phyloP scores from a whole-genome alignment of 768 basidiomycete genomes.

The Mycena chlorophos region DNA sequence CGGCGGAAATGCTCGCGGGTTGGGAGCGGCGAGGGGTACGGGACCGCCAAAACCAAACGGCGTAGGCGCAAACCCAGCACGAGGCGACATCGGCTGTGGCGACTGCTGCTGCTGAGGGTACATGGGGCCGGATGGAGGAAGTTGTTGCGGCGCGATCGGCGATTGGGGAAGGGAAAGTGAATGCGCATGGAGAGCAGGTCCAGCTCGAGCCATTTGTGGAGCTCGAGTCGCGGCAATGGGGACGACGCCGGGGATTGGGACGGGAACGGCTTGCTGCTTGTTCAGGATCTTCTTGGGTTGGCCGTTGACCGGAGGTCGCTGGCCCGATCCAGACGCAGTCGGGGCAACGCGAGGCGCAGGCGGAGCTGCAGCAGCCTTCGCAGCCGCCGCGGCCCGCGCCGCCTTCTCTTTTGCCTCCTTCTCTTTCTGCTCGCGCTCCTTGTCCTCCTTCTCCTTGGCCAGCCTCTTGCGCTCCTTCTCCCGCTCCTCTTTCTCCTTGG shows the following conservation, averaged over 20 bases:
- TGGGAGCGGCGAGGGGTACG: slow-evolving; percentile 29
- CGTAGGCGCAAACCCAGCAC: slow-evolving; percentile 51
- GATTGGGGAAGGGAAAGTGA: slow-evolving; percentile 29
- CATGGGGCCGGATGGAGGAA: slow-evolving; percentile 55
- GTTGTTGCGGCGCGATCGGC: slow-evolving; percentile 44
- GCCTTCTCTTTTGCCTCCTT: slow-evolving; percentile 38
- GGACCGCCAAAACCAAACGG: slow-evolving; percentile 48
- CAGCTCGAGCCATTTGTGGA: slow-evolving; percentile 37
- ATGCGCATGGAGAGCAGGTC: slow-evolving; percentile 27
- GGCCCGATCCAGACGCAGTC: slow-evolving; percentile 46
- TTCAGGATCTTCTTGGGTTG: slow-evolving; percentile 63
- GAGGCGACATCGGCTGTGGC: slow-evolving; percentile 50
- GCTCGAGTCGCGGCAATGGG: slow-evolving; percentile 28
- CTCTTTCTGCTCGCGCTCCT: slow-evolving; percentile 35
- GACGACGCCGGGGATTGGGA: slow-evolving; percentile 30
- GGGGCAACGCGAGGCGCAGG: slow-evolving; percentile 27
- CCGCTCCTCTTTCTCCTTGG: slow-evolving; percentile 66
- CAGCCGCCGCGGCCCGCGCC: slow-evolving; percentile 42
- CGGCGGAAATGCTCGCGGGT: slow-evolving; percentile 43
- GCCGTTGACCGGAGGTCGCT: slow-evolving; percentile 48
- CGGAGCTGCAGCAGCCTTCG: slow-evolving; percentile 24
- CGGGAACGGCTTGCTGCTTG: slow-evolving; percentile 37
- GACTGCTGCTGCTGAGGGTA: slow-evolving; percentile 44
- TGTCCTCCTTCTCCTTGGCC: slow-evolving; percentile 41
- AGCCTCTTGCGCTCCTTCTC: slow-evolving; percentile 59